phyloP scores from a whole-genome alignment of 495 filamentous ascomycete genomes.

The Tuber melanosporum region DNA sequence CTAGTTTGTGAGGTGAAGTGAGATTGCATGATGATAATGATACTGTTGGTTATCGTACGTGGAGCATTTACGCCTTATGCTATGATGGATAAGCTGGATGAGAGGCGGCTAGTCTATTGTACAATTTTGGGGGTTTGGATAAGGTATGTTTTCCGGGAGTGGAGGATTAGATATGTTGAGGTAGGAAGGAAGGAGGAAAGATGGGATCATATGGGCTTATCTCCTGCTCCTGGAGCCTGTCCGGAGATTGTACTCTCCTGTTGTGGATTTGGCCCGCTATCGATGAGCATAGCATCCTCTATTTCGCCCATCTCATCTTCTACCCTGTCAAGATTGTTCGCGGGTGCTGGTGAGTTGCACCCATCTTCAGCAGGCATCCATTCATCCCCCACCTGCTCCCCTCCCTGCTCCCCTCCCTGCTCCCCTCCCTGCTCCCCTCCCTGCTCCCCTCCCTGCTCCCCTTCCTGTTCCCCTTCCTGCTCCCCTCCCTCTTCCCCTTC shows the following conservation, averaged over 20 bases:
- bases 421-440: too few relatives aligned
- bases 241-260: not conserved
- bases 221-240: not conserved
- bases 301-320: not conserved
- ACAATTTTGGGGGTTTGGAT: not conserved
- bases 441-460: too few relatives aligned
- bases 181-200: not conserved
- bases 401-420: slow-evolving; percentile 37
- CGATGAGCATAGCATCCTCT: not conserved
- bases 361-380: slow-evolving; percentile 20
- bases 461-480: slow-evolving; percentile 40
- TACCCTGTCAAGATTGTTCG: slow-evolving; percentile 48
- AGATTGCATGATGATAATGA: not conserved
- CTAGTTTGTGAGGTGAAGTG: not conserved
- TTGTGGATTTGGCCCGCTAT: not conserved
- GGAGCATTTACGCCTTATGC: not conserved
- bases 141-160: not conserved
- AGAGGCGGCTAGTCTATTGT: not conserved
- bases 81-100: not conserved
- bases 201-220: not conserved
- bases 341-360: slow-evolving; percentile 26
- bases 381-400: slow-evolving; percentile 40
- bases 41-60: not conserved
- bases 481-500: slow-evolving; percentile 37
- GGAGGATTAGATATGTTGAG: not conserved